phyloP scores from a whole-genome alignment of 1,139 yeast genomes.

The Yamadazyma kanchanaburiensis region DNA sequence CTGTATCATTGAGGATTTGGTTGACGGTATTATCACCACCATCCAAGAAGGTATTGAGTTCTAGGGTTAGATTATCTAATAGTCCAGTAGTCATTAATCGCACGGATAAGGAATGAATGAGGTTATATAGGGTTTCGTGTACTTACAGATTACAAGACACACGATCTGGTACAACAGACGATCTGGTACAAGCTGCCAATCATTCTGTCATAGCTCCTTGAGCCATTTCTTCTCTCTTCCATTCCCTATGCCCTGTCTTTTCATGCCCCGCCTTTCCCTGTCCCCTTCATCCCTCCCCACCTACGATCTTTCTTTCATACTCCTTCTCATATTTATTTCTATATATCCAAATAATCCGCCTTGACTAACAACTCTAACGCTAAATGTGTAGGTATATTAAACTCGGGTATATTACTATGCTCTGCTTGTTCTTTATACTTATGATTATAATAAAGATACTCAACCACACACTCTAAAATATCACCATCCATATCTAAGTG shows the following conservation, averaged over 20 bases:
- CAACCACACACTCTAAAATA: constrained; percentile 77
- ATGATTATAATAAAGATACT: constrained; percentile 74
- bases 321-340: too few relatives aligned
- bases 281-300: too few relatives aligned
- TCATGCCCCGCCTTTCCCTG: too few relatives aligned
- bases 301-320: too few relatives aligned
- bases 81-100: constrained; percentile 8
- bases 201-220: too few relatives aligned
- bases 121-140: too few relatives aligned
- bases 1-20: constrained; percentile 21
- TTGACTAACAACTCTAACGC: constrained; percentile 89
- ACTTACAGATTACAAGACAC: too few relatives aligned
- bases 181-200: too few relatives aligned
- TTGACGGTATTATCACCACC: constrained; percentile 22
- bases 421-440: constrained; percentile 63
- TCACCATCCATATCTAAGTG: constrained; percentile 66
- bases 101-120: too few relatives aligned
- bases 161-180: too few relatives aligned
- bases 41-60: constrained; percentile 15
- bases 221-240: too few relatives aligned
- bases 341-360: constrained; percentile 80
- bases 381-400: constrained; percentile 89
- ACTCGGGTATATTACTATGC: constrained; percentile 68
- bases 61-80: constrained; percentile 25
- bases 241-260: too few relatives aligned